Percentiles rank a stretch among this genome's conserved stretches.
Evolutionary conservation across 176 grass and related monocot species (phyloP).

Genomic region (Eleusine indica): DNA sequence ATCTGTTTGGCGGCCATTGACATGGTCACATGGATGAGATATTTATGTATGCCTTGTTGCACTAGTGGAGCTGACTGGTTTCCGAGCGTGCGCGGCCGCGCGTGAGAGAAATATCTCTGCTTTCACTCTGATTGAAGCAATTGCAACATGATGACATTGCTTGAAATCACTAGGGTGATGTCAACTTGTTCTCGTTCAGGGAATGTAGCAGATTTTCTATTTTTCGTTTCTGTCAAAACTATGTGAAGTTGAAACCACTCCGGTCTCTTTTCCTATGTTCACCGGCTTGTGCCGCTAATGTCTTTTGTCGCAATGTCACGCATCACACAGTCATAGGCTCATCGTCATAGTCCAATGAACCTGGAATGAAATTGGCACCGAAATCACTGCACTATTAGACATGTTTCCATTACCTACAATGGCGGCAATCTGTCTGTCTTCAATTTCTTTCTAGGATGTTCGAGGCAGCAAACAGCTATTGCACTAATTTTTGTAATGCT

Average conservation of each 20-base stretch:
- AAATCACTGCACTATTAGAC: background rate
- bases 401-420: too few relatives aligned
- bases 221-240: background rate
- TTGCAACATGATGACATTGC: slow-evolving; percentile 1
- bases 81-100: background rate
- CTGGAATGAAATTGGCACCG: background rate
- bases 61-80: background rate
- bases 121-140: background rate
- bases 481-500: background rate
- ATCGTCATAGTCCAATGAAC: background rate
- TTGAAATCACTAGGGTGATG: background rate
- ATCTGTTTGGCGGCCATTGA: too few relatives aligned
- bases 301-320: background rate
- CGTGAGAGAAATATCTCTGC: slow-evolving; percentile 6
- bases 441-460: background rate
- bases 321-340: background rate
- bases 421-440: background rate
- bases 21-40: background rate
- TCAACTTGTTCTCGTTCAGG: background rate
- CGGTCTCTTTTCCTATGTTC: background rate
- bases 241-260: too few relatives aligned
- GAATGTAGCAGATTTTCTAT: background rate
- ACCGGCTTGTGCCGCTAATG: background rate
- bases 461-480: background rate
- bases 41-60: background rate